Percentiles rank a stretch among this genome's conserved stretches.
Evolutionary conservation across 345 rosid species (phyloP).

Genomic region (Boechera retrofracta): DNA sequence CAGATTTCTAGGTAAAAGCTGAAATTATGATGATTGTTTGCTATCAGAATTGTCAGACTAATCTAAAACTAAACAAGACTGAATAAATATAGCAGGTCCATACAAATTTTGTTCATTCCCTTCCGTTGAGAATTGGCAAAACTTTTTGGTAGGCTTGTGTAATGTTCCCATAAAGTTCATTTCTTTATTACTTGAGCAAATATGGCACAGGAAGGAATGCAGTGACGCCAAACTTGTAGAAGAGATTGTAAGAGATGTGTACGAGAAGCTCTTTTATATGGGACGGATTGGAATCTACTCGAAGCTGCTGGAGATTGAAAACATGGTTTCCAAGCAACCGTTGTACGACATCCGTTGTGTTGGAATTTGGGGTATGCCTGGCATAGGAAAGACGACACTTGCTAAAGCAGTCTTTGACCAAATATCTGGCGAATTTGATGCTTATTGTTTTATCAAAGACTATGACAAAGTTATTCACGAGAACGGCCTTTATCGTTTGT

Average conservation of each 20-base stretch:
- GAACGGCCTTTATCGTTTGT: neutral
- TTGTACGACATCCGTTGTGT: neutral
- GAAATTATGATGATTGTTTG: no score
- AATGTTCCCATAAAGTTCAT: no score
- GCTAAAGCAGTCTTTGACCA: constrained; percentile 19
- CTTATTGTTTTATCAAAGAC: constrained; percentile 5
- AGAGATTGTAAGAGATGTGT: constrained; percentile 12
- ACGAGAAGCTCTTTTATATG: neutral
- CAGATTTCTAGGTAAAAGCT: no score
- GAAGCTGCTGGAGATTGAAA: constrained; percentile 17
- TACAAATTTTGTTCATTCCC: no score
- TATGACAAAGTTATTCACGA: neutral
- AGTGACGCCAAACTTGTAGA: constrained; percentile 25
- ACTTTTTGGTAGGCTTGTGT: no score
- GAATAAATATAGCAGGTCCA: no score
- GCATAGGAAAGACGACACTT: constrained; percentile 29
- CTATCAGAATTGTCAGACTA: no score
- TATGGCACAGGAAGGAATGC: neutral
- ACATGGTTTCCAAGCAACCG: neutral
- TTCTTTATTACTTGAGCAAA: no score
- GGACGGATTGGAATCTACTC: constrained; percentile 12
- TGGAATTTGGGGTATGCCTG: constrained; percentile 33
- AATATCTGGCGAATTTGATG: neutral
- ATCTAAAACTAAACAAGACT: no score
- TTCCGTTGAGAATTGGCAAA: no score